These are phyloP conservation scores for Ceratocystis albifundus DNA, from an alignment of 2,329 filamentous ascomycete genomes.

Conservation along the genomic window DNA sequence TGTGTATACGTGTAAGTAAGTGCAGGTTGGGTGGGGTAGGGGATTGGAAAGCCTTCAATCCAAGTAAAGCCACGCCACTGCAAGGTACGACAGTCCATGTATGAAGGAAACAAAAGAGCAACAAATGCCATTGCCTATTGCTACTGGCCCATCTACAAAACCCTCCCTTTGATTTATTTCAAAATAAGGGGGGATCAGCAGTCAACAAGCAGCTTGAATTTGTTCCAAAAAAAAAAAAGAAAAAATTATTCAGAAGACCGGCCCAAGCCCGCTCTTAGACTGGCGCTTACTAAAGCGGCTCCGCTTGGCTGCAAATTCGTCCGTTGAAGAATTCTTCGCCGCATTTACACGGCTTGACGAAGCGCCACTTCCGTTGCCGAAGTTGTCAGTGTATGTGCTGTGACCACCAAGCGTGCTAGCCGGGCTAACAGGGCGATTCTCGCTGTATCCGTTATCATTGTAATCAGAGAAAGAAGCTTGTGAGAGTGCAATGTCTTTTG, in stretches of 20 bases:
- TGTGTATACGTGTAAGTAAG: not conserved
- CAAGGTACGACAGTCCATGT: not conserved
- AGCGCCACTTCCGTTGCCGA: conserved; percentile 28
- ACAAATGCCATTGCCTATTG: conserved; percentile 18
- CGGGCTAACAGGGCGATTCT: conserved; percentile 62
- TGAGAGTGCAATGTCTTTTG: conserved; percentile 70
- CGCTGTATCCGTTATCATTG: conserved; percentile 58
- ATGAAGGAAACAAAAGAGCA: conserved; percentile 25
- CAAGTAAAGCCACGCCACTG: too few species aligned
- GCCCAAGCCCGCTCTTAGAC: conserved; percentile 85
- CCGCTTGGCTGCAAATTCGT: conserved; percentile 43
- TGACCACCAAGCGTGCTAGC: conserved; percentile 57
- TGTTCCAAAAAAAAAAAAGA: conserved; percentile 16
- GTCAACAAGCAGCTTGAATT: too few species aligned
- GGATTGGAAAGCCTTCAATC: not conserved
- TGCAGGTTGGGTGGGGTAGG: not conserved
- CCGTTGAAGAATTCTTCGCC: conserved; percentile 48
- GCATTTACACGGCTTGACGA: conserved; percentile 41
- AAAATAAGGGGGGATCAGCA: too few species aligned
- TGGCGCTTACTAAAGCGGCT: conserved; percentile 82
- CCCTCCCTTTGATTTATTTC: too few species aligned
- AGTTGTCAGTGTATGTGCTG: conserved; percentile 42
- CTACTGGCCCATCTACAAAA: too few species aligned
- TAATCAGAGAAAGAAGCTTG: conserved; percentile 52
- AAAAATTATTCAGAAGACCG: conserved; percentile 53